Base-by-base conservation (phyloP, 2,329 filamentous ascomycete species). In the Didymella sp. region DNA sequence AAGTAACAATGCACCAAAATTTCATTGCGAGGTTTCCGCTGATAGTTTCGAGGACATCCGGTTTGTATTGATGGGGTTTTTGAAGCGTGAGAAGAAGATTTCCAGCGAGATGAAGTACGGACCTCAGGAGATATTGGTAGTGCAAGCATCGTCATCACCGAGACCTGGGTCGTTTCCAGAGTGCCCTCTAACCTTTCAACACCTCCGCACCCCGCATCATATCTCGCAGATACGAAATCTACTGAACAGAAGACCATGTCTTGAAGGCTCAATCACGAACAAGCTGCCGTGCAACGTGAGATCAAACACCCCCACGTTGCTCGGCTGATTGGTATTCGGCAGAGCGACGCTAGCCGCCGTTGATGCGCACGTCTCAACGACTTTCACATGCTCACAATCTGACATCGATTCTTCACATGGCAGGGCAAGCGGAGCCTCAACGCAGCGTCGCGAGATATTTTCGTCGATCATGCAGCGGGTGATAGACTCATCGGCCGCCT, bases 311-410 rank as follows among this genome's bases (percentile, higher is more conserved):
- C 53, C 48, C 60, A 63, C 60, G 60, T 60, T 63, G 51, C 27
- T 51, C 31, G 42, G 55, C 58, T 58, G 38, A 59, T 64, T 64
- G 62, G 62, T 47, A 49, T 46, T 64, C 59, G 51, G 61, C 51
- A 42, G 49, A 46, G 53, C 35, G 56, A 63, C 56, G 60, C 62
- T 62, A 60, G 63, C 61, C 59, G 54, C 54, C 48, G 48, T 44
- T 57, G 43, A 52, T 43, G 47, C 47, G 37, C 52, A 59, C 56
- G 51, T 59, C 51, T 55, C 51, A 59, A 59, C 56, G 47, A 51
- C 56, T 59, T 68, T 68, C 65, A 68, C 65, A 68, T 68, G 65
- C 62, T 60, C 56, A 25, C 35, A 15, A 51, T 50, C 24, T 48
- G 33, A 54, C 28, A 17, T 30, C 35, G 7, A 35, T 27, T 30